Conservation (phyloP, 805 yeast species). For the Metschnikowia orientalis region DNA sequence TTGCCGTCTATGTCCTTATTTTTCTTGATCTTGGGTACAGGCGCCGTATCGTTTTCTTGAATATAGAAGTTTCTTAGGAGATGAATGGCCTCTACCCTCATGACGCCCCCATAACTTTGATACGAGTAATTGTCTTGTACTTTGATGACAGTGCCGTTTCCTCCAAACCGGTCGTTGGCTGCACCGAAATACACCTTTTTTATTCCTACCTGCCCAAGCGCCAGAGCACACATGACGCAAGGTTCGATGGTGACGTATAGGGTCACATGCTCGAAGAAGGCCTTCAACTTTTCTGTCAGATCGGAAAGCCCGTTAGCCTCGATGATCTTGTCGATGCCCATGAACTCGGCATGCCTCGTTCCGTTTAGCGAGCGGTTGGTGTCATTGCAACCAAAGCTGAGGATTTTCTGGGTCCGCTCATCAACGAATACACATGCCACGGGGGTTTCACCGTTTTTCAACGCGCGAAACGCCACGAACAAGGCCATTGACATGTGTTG, state of each 20-base stretch:
- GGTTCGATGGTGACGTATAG: conserved; percentile 96
- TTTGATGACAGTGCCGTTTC: conserved; percentile 81
- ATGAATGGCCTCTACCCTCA: conserved; percentile 77
- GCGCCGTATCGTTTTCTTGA: conserved; percentile 81
- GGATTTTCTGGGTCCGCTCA: conserved; percentile 38
- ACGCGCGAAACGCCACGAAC: conserved; percentile 58
- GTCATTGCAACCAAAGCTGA: conserved; percentile 78
- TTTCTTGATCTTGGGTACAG: conserved; percentile 71
- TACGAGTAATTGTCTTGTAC: conserved; percentile 42
- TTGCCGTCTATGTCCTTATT: conserved; percentile 55
- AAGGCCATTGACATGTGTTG: conserved; percentile 50
- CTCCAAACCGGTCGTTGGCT: conserved; percentile 93
- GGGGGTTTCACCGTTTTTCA: conserved; percentile 70
- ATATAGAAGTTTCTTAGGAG: conserved; percentile 79
- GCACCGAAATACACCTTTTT: conserved; percentile 81
- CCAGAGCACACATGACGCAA: conserved; percentile 96
- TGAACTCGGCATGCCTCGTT: conserved; percentile 88
- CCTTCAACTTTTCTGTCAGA: conserved; percentile 16
- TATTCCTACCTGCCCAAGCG: conserved; percentile 75
- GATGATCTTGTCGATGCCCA: conserved; percentile 55
- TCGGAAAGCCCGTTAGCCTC: conserved; percentile 10
- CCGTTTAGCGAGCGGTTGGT: conserved; percentile 85
- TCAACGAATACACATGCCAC: conserved; percentile 67
- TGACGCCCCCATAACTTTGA: conserved; percentile 68
- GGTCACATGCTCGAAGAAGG: conserved; percentile 51